Conservation (phyloP, 768 basidiomycete genomes). For the Antrodiella citrinella region DNA sequence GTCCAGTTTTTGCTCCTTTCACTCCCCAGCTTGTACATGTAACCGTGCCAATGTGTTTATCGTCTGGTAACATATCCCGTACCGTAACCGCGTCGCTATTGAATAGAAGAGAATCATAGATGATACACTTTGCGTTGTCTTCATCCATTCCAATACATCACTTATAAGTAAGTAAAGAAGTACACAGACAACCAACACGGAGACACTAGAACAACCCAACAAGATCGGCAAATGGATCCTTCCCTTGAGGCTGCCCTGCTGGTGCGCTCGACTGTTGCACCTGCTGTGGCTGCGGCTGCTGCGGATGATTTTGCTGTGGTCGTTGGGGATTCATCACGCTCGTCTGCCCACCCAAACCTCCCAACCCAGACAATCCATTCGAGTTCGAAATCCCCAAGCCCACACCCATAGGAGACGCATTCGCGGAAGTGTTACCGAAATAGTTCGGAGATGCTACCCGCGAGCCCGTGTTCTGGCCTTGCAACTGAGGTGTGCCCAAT, state of each 20-base stretch:
- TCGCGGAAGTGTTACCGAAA: constrained; percentile 8
- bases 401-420: neutral
- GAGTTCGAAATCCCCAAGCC: neutral
- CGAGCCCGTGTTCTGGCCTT: constrained; percentile 9
- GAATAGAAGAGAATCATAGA: no score
- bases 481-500: constrained; percentile 28
- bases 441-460: constrained; percentile 17
- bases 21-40: no score
- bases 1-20: constrained; percentile 2
- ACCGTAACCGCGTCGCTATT: no score
- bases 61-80: no score
- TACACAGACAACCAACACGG: neutral
- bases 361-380: neutral
- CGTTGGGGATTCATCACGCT: constrained; percentile 12
- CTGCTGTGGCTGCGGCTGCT: constrained; percentile 15
- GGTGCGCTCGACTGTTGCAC: constrained; percentile 12
- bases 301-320: constrained; percentile 8
- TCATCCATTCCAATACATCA: neutral
- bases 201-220: constrained; percentile 56
- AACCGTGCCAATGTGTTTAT: no score
- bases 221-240: constrained; percentile 83
- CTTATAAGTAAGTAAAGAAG: neutral
- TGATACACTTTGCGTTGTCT: constrained; percentile 11
- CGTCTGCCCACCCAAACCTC: constrained; percentile 6
- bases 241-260: constrained; percentile 32